Base-by-base conservation (phyloP, 768 basidiomycete species). In the Coprinellus aureogranulatus region DNA sequence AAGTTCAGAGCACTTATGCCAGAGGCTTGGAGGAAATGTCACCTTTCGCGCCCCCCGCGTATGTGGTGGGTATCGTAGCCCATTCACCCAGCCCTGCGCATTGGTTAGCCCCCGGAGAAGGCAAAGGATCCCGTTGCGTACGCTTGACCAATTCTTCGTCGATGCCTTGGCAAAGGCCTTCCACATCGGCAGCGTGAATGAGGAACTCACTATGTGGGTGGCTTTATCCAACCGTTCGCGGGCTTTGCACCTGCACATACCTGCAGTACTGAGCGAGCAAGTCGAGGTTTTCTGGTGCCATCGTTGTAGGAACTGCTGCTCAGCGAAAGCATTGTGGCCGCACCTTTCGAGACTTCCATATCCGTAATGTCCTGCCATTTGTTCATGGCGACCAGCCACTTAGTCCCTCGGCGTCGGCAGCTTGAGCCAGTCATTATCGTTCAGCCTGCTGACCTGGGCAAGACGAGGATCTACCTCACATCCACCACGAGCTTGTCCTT, bases 301-400 rank as follows among this genome's bases (percentile, higher is more conserved):
- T 42, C 37, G 28, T 6, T 45, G 52, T 16, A 23, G 39, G 18
- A 14, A 50, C 20, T 30, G 41, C 8, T 48, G 28, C 14, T 30
- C 34, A 6, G 8, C 34, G 14, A 34, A 34, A 23, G 28, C 25
- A 3, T 25, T 14, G 11, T 12, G 12, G 22, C 59, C 71, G 18
- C 53, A 89, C 94, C 92, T 82, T 86, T 77, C 60, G 80, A 88
- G 18, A 99, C 90, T 65, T 92, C 88, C 88, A 93, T 93, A 65
- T 98, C 92, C 0, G 97, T 98, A 52, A 97, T 81, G 59, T 90
- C 88, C 67, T 96, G 95, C 97, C 97, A 99, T 68, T 93, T 95
- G 75, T 98, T 96, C 94, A 95, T 98, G 11, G 96, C 94, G 12
- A 99, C 90, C 31, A 93, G 78, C 97, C 97, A 99, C 60, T 76